A percentile compares a stretch with the other conserved stretches of the same genome.
Conservation (phyloP, 2,329 filamentous ascomycete species). For the Pezicula radicicola region DNA sequence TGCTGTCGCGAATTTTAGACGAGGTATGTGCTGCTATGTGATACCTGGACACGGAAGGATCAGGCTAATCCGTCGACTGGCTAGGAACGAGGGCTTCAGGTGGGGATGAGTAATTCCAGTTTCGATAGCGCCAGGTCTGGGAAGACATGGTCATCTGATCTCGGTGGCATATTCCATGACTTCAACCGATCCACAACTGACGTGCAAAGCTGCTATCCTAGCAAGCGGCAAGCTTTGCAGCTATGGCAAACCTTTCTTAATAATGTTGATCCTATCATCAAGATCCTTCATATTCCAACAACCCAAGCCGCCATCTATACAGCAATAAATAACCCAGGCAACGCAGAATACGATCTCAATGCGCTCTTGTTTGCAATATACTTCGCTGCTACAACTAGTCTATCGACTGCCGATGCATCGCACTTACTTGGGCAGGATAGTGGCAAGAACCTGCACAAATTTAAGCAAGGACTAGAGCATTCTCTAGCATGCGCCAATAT, state of each 20-base stretch:
- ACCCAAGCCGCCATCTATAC: conserved; percentile 55
- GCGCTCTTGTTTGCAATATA: conserved; percentile 49
- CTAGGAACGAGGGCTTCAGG: conserved; percentile 1
- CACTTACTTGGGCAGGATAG: conserved; percentile 34
- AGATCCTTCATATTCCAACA: conserved; percentile 65
- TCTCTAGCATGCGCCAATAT: conserved; percentile 48
- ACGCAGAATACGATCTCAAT: conserved; percentile 39
- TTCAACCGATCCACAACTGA: background rate
- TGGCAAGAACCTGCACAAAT: conserved; percentile 35
- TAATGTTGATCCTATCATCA: conserved; percentile 68
- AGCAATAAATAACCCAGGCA: conserved; percentile 52
- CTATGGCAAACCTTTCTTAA: conserved; percentile 67
- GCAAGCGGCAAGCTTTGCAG: background rate
- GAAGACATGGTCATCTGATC: background rate
- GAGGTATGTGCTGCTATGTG: background rate
- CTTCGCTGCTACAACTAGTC: conserved; percentile 41
- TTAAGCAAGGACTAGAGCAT: conserved; percentile 47
- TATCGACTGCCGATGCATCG: conserved; percentile 7
- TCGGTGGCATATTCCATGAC: background rate
- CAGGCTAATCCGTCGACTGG: background rate
- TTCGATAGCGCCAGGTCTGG: background rate
- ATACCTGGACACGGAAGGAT: no score
- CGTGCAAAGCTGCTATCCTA: background rate
- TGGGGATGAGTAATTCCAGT: background rate
- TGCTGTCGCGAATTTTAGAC: conserved; percentile 1